Percentiles rank a stretch among this genome's conserved stretches.
phyloP scores from a whole-genome alignment of 2,329 filamentous ascomycete species.

The Microdochium bolleyi region DNA sequence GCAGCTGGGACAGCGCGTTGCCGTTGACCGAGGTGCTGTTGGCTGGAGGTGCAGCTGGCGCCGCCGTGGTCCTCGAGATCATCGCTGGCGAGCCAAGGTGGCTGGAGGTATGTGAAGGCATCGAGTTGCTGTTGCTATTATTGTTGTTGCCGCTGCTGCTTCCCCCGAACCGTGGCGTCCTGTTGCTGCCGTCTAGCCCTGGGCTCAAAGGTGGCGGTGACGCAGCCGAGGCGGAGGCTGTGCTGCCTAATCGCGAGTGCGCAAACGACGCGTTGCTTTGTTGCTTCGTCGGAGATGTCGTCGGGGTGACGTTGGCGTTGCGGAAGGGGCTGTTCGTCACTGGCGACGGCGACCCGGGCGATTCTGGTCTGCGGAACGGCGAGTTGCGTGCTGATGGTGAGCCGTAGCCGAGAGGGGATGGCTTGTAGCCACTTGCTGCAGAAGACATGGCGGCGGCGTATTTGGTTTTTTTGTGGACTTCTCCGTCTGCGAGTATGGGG shows the following conservation, averaged over 20 bases:
- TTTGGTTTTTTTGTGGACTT: background rate
- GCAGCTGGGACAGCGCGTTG: constrained; percentile 62
- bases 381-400: constrained; percentile 56
- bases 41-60: constrained; percentile 25
- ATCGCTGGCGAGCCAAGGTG: constrained; percentile 24
- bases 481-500: background rate
- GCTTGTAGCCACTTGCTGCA: constrained; percentile 47
- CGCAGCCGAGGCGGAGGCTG: constrained; percentile 31
- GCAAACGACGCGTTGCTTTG: constrained; percentile 28
- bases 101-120: constrained; percentile 5
- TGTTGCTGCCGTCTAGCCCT: constrained; percentile 10
- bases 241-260: constrained; percentile 33
- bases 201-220: constrained; percentile 24
- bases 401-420: constrained; percentile 63
- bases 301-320: constrained; percentile 31
- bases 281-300: constrained; percentile 49
- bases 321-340: background rate
- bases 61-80: constrained; percentile 20
- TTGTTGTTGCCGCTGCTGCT: background rate
- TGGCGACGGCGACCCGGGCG: constrained; percentile 60
- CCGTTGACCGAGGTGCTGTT: constrained; percentile 18
- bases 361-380: constrained; percentile 55
- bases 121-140: constrained; percentile 5
- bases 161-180: constrained; percentile 1
- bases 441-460: background rate